A percentile compares a stretch with the other conserved stretches of the same genome.
Conservation (phyloP, 164 flowering plant species). For the Vitis labrusca region DNA sequence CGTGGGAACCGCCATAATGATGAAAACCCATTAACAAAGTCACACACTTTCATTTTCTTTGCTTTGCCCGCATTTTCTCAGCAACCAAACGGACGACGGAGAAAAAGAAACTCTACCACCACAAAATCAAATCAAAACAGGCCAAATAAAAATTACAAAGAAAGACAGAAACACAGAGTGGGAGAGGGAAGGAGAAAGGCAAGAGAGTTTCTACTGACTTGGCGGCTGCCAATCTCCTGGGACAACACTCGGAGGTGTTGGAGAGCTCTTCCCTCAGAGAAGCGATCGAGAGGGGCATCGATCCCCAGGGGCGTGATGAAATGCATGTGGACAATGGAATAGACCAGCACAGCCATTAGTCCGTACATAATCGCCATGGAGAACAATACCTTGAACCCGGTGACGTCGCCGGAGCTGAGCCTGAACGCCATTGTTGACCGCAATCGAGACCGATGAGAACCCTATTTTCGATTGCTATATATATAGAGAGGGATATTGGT, state of each 20-base stretch:
- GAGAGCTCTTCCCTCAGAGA: slow-evolving; percentile 88
- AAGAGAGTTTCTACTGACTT: slow-evolving; percentile 40
- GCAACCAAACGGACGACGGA: too few species aligned
- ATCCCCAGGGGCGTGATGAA: slow-evolving; percentile 58
- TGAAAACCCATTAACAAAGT: too few species aligned
- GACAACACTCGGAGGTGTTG: slow-evolving; percentile 67
- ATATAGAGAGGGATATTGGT: not conserved
- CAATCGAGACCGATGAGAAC: too few species aligned
- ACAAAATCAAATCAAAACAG: not conserved
- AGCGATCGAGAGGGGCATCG: slow-evolving; percentile 79
- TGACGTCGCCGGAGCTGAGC: slow-evolving; percentile 44
- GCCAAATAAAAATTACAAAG: not conserved
- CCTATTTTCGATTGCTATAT: not conserved
- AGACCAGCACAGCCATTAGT: slow-evolving; percentile 50
- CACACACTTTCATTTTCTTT: too few species aligned
- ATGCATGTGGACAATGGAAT: slow-evolving; percentile 65
- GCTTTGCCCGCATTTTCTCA: too few species aligned
- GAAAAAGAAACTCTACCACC: too few species aligned
- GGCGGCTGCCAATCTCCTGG: slow-evolving; percentile 80
- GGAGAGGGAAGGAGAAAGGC: not conserved
- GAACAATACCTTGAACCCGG: slow-evolving; percentile 61
- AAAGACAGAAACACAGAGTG: not conserved
- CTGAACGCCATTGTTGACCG: slow-evolving; percentile 32
- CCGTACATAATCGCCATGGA: slow-evolving; percentile 54
- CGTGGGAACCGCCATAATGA: too few species aligned